Percentiles rank a stretch among this genome's conserved stretches.
Conservation (phyloP, 371 early-diverging fungal genomes). For the Mortierella sp. region DNA sequence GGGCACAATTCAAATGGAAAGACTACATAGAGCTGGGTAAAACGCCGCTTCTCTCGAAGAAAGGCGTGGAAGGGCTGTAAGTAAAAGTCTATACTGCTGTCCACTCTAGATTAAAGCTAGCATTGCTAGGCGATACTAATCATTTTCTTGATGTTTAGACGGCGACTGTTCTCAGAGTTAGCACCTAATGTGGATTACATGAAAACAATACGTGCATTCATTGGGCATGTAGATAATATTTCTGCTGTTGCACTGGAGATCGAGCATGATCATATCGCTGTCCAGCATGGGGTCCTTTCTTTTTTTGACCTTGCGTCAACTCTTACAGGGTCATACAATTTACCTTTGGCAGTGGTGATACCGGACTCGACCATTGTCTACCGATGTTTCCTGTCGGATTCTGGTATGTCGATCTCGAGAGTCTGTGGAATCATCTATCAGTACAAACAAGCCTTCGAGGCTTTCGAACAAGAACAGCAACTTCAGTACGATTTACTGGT, state of each 20-base stretch:
- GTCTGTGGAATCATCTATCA: constrained; percentile 69
- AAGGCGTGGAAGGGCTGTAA: constrained; percentile 57
- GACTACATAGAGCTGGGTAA: constrained; percentile 49
- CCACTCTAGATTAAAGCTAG: not conserved
- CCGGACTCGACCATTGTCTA: constrained; percentile 66
- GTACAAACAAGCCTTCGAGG: constrained; percentile 43
- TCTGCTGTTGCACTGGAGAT: constrained; percentile 59
- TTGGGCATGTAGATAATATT: constrained; percentile 63
- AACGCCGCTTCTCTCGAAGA: constrained; percentile 21
- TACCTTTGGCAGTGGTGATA: constrained; percentile 65
- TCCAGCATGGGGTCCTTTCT: constrained; percentile 68
- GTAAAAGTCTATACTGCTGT: constrained; percentile 2
- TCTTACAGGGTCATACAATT: constrained; percentile 59
- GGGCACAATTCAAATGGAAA: constrained; percentile 67
- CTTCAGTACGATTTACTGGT: constrained; percentile 28
- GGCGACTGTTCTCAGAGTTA: constrained; percentile 61
- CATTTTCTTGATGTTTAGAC: constrained; percentile 6
- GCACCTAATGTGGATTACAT: constrained; percentile 65
- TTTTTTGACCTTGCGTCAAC: constrained; percentile 68
- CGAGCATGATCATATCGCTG: constrained; percentile 61
- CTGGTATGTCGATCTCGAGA: constrained; percentile 66
- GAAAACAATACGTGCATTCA: constrained; percentile 61
- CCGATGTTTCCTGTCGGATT: constrained; percentile 64
- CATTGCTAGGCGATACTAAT: not conserved
- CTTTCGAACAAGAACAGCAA: constrained; percentile 40